phyloP scores from a whole-genome alignment of 1,284 basidiomycete genomes.

The Tilletia horrida region DNA sequence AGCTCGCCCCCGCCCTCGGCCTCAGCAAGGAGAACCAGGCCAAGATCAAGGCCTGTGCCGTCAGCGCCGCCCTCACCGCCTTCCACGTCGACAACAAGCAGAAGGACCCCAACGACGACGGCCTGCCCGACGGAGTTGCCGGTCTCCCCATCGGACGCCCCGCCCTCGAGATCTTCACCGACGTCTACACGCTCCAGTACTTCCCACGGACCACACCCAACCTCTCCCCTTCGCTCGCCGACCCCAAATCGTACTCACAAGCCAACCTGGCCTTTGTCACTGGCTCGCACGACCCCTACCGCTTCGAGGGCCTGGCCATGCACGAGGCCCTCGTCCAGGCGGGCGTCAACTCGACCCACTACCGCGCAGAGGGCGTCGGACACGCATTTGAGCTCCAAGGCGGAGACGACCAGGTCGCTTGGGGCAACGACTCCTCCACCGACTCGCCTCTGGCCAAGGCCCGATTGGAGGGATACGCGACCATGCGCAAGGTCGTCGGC shows the following conservation, averaged over 20 bases:
- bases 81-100: conserved; percentile 15
- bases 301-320: conserved; percentile 14
- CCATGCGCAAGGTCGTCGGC: conserved; percentile 12
- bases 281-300: conserved; percentile 11
- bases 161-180: conserved; percentile 13
- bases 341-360: conserved; percentile 41
- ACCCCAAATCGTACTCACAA: neutral
- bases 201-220: neutral
- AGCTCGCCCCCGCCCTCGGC: conserved; percentile 9
- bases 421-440: neutral
- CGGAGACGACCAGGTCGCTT: conserved; percentile 11
- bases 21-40: conserved; percentile 2
- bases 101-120: conserved; percentile 16
- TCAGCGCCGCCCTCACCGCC: conserved; percentile 3
- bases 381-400: conserved; percentile 16
- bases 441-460: conserved; percentile 11
- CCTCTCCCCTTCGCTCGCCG: conserved; percentile 10
- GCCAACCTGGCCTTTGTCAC: conserved; percentile 5
- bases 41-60: conserved; percentile 7
- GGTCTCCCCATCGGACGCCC: conserved; percentile 11
- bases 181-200: neutral
- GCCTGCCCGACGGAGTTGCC: conserved; percentile 5
- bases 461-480: neutral
- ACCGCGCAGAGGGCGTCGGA: conserved; percentile 40
- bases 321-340: conserved; percentile 24